Evolutionary conservation across 345 rosid genomes (phyloP).

Genomic region (Fremontodendron californicum): DNA sequence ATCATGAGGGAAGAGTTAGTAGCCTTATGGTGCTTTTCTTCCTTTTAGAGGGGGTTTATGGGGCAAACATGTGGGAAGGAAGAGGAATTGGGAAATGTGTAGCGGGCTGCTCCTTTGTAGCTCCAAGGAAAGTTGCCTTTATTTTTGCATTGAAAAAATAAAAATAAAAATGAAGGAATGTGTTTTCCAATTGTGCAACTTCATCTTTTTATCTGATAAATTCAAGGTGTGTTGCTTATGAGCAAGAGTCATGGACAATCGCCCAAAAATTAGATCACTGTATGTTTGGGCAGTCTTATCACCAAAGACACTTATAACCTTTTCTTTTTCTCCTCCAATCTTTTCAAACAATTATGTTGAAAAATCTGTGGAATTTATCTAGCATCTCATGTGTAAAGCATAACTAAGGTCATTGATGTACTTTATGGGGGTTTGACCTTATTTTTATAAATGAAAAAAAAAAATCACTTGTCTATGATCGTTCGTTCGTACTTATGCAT

Average conservation of each 20-base stretch:
- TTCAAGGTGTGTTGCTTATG: neutral
- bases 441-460: neutral
- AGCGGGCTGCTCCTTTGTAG: neutral
- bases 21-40: neutral
- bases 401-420: neutral
- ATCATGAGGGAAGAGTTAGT: neutral
- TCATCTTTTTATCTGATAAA: neutral
- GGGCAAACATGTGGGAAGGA: neutral
- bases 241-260: neutral
- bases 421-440: neutral
- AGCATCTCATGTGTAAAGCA: neutral
- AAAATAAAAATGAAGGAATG: too few species aligned
- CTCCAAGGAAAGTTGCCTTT: neutral
- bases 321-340: neutral
- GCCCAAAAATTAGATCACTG: neutral
- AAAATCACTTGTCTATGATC: neutral
- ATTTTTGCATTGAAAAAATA: neutral
- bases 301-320: neutral
- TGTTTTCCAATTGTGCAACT: neutral
- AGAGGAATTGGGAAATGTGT: neutral
- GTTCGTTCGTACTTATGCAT: neutral
- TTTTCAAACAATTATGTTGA: neutral
- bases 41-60: neutral
- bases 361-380: neutral
- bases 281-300: neutral